Base-by-base conservation (phyloP, 2,329 filamentous ascomycete species). In the Calonectria naviculata region DNA sequence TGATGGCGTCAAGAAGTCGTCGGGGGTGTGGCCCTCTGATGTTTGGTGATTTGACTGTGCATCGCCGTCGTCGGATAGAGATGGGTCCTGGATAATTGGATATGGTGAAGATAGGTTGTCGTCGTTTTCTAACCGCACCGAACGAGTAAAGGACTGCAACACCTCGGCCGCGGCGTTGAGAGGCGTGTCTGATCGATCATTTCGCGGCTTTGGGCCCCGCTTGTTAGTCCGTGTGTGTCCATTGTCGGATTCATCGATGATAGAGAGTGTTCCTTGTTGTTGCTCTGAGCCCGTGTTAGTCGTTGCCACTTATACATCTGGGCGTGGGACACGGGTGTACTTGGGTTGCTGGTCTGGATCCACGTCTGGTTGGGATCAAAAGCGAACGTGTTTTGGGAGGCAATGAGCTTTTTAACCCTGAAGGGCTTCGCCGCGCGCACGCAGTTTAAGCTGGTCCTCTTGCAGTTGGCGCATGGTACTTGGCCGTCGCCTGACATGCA, bases 341-440 rank as follows among this genome's bases (percentile, higher is more conserved):
- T 65, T 28, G 70, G 67, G 3, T 47, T 68, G 3, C 67, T 49
- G 13, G 72, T 72, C 7, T 66, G 54, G 8, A 74, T 68, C 72
- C 72, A 74, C 0, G 70, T 74, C 46, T 74, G 72, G 36, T 74
- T 56, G 6, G 67, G 72, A 21, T 74, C 72, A 63, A 74, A 74
- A 15, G 56, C 63, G 42, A 72, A 72, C 6, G 38, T 74, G 62
- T 61, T 70, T 19, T 71, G 60, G 9, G 70, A 68, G 28, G 70
- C 56, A 26, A 74, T 74, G 19, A 74, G 58, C 36, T 68, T 62
- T 36, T 74, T 74, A 28, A 74, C 67, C 21, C 70, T 41, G 12
- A 74, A 74, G n/a, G 46, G 66, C 46, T 71, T 74, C 13, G 47
- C 47, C 17, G 26, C 52, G 5, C 70, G 67, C 7, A 66, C 61